Percentiles rank a stretch among this genome's conserved stretches.
These are phyloP conservation scores for Alternaria arbusti DNA, from an alignment of 2,329 filamentous ascomycete genomes.

Conservation along the genomic window DNA sequence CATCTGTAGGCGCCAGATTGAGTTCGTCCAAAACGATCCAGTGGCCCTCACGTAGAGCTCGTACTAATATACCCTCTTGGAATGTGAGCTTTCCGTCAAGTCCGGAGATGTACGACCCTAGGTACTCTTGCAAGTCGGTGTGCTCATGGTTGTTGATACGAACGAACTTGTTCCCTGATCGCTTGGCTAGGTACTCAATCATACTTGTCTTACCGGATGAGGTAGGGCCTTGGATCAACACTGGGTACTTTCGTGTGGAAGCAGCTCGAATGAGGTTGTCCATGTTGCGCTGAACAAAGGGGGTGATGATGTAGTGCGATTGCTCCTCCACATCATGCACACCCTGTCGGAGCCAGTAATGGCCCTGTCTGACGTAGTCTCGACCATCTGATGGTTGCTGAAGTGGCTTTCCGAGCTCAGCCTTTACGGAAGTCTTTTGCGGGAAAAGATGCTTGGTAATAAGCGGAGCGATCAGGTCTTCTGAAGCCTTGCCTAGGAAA, in stretches of 20 bases:
- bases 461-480: conserved; percentile 76
- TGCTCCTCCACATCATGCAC: conserved; percentile 70
- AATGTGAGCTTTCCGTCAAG: conserved; percentile 84
- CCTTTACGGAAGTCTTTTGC: conserved; percentile 70
- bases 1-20: conserved; percentile 95
- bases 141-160: conserved; percentile 99
- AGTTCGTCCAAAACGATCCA: conserved; percentile 99
- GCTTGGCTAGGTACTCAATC: conserved; percentile 98
- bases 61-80: conserved; percentile 91
- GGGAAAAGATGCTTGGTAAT: conserved; percentile 82
- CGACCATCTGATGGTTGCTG: conserved; percentile 77
- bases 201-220: conserved; percentile 99
- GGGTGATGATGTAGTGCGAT: conserved; percentile 92
- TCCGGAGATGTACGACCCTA: conserved; percentile 91
- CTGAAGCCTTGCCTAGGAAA: conserved; percentile 80
- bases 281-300: conserved; percentile 92
- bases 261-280: conserved; percentile 93
- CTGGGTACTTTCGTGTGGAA: conserved; percentile 88
- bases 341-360: conserved; percentile 90
- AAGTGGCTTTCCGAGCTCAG: conserved; percentile 79
- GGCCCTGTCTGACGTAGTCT: conserved; percentile 81
- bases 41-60: conserved; percentile 88
- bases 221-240: conserved; percentile 94
- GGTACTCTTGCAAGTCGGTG: conserved; percentile 95
- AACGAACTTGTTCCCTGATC: conserved; percentile 95